Evolutionary conservation across 306 rosid genomes (phyloP).

Genomic region (Datisca glomerata): DNA sequence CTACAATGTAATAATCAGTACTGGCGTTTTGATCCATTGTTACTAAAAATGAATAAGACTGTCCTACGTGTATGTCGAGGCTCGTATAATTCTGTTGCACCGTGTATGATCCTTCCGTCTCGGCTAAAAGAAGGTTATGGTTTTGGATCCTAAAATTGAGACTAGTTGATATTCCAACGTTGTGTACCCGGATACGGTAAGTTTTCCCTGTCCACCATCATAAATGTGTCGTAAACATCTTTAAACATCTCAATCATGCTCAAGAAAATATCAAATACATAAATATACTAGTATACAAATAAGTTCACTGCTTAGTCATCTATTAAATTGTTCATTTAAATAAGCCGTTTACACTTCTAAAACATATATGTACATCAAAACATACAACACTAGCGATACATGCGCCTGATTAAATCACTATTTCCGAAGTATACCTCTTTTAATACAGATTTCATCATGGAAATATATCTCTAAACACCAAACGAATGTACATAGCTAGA

Average conservation of each 20-base stretch:
- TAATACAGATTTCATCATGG: neutral
- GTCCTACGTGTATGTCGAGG: conserved; percentile 94
- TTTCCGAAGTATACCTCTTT: neutral
- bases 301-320: neutral
- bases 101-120: conserved; percentile 86
- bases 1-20: conserved; percentile 85
- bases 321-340: no score
- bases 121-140: conserved; percentile 89
- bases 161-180: conserved; percentile 89
- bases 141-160: conserved; percentile 88
- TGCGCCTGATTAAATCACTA: neutral
- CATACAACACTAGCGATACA: no score
- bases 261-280: neutral
- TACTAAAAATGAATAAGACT: conserved; percentile 81
- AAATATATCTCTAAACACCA: neutral
- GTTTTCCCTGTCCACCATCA: conserved; percentile 60
- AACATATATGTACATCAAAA: no score
- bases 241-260: neutral
- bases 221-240: conserved; percentile 2
- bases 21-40: conserved; percentile 92
- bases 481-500: neutral
- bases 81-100: conserved; percentile 90
- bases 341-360: no score
- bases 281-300: neutral
- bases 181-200: conserved; percentile 78